Evolutionary conservation across 768 basidiomycete species (phyloP).

Genomic region (Rhodotorula graminis): DNA sequence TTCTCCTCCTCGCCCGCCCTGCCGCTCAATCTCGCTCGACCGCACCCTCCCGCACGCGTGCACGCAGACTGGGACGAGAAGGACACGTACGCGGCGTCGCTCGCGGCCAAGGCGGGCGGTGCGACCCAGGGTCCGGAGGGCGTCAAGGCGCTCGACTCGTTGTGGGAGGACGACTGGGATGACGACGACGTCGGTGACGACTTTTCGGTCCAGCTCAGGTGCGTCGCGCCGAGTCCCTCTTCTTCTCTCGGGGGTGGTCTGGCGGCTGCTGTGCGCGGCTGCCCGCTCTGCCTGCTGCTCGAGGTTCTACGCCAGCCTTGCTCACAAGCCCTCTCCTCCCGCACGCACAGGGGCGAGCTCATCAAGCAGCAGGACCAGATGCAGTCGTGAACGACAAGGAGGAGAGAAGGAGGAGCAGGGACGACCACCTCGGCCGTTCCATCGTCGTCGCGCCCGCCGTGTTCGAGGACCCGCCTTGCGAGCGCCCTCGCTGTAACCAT

Average conservation of each 20-base stretch:
- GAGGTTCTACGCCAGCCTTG: too few relatives aligned
- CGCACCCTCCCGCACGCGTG: neutral
- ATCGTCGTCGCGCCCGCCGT: too few relatives aligned
- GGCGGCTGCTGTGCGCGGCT: too few relatives aligned
- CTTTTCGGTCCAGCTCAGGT: slow-evolving; percentile 93
- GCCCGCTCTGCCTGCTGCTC: too few relatives aligned
- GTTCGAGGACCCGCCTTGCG: too few relatives aligned
- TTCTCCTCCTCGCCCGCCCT: neutral
- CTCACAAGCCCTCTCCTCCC: neutral
- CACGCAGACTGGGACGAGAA: slow-evolving; percentile 40
- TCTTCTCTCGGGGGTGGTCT: too few relatives aligned
- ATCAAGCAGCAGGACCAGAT: slow-evolving; percentile 36
- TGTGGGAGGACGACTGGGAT: slow-evolving; percentile 99
- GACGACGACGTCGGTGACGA: slow-evolving; percentile 98
- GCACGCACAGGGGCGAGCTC: slow-evolving; percentile 31
- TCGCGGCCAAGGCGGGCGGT: slow-evolving; percentile 42
- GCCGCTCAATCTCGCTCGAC: neutral
- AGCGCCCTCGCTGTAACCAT: too few relatives aligned
- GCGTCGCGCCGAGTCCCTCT: slow-evolving; percentile 44
- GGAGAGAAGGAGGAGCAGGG: neutral
- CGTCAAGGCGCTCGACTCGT: slow-evolving; percentile 75
- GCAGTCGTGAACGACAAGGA: slow-evolving; percentile 28
- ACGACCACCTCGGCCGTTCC: too few relatives aligned
- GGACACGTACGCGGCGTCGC: slow-evolving; percentile 39
- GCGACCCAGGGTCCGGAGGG: slow-evolving; percentile 58